These are phyloP conservation scores for Pugionium dolabratum DNA, from an alignment of 345 rosid genomes.

Conservation along the genomic window DNA sequence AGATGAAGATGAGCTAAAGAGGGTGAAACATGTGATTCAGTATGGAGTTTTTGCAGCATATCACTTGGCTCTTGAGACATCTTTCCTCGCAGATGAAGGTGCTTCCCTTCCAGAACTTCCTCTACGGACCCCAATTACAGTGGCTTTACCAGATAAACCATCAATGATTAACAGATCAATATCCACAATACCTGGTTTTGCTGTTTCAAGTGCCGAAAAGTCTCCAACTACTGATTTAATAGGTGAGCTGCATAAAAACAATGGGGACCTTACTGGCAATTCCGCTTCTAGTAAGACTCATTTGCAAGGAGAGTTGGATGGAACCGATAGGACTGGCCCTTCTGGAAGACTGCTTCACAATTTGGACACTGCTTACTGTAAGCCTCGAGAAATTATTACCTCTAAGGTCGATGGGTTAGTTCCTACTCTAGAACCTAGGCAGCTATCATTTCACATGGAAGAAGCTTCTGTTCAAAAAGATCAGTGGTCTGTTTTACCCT, in stretches of 20 bases:
- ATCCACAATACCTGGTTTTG: slow-evolving; percentile 85
- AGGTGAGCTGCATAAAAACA: slow-evolving; percentile 49
- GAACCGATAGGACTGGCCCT: slow-evolving; percentile 39
- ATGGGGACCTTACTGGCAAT: slow-evolving; percentile 29
- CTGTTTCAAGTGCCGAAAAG: slow-evolving; percentile 46
- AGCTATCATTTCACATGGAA: slow-evolving; percentile 26
- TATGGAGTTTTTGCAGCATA: slow-evolving; percentile 99
- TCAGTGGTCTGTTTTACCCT: slow-evolving; percentile 33
- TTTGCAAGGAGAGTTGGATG: slow-evolving; percentile 38
- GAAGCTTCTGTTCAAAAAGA: slow-evolving; percentile 33
- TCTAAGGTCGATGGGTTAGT: slow-evolving; percentile 40
- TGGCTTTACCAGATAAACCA: slow-evolving; percentile 82
- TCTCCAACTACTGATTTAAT: slow-evolving; percentile 44
- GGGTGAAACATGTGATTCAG: slow-evolving; percentile 93
- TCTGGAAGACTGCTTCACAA: slow-evolving; percentile 31
- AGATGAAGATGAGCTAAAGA: slow-evolving; percentile 83
- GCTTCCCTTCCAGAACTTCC: slow-evolving; percentile 94
- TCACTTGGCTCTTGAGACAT: slow-evolving; percentile 96
- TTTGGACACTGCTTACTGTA: slow-evolving; percentile 30
- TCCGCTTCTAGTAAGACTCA: slow-evolving; percentile 37
- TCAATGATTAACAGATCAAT: slow-evolving; percentile 75
- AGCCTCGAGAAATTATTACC: slow-evolving; percentile 31
- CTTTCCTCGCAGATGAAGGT: slow-evolving; percentile 95
- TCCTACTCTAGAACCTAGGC: slow-evolving; percentile 43
- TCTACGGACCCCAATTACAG: slow-evolving; percentile 77